phyloP scores from a whole-genome alignment of 2,329 filamentous ascomycete species.

The Pseudogymnoascus pannorum region DNA sequence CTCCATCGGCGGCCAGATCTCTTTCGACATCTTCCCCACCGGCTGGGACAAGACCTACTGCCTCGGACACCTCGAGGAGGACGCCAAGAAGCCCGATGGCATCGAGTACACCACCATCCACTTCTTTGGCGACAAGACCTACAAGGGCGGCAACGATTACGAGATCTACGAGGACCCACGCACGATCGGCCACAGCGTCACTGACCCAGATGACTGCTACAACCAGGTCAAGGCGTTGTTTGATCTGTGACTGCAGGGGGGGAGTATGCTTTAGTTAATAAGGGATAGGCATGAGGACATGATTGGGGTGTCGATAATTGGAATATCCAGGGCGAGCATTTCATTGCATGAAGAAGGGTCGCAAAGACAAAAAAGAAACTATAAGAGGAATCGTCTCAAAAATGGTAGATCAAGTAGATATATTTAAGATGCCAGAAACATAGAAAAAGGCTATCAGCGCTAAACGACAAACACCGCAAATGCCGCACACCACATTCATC shows the following conservation, averaged over 20 bases:
- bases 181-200: constrained; percentile 79
- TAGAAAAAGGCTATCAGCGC: constrained; percentile 8
- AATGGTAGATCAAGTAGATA: background rate
- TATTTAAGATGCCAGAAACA: constrained; percentile 1
- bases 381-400: background rate
- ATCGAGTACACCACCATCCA: constrained; percentile 81
- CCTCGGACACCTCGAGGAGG: constrained; percentile 75
- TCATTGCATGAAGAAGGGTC: background rate
- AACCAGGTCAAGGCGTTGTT: constrained; percentile 76
- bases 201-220: constrained; percentile 74
- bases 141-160: constrained; percentile 85
- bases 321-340: background rate
- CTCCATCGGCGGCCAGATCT: constrained; percentile 95
- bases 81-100: constrained; percentile 62
- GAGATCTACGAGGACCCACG: constrained; percentile 82
- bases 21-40: constrained; percentile 92
- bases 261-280: constrained; percentile 7
- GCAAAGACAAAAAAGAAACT: background rate
- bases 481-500: background rate
- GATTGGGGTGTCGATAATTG: background rate
- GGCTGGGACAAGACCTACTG: constrained; percentile 99
- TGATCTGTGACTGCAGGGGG: constrained; percentile 42
- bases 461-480: constrained; percentile 5
- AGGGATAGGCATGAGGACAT: too few species aligned
- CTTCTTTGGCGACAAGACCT: constrained; percentile 98